phyloP scores from a whole-genome alignment of 805 yeast genomes.

The Zygotorulaspora sp. region DNA sequence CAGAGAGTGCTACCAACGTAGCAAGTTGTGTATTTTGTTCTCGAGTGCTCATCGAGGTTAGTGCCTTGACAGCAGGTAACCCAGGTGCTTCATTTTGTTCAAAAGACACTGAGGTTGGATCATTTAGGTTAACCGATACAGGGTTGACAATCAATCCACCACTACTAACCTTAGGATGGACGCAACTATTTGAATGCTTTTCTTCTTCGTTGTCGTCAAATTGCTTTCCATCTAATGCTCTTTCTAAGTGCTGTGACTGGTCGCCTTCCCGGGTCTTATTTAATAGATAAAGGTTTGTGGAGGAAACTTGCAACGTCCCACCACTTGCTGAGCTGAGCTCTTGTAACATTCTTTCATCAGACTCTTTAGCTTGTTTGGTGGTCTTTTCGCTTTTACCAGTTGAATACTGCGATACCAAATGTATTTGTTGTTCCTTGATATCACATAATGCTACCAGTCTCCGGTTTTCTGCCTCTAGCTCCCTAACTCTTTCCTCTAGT shows the following conservation, averaged over 20 bases:
- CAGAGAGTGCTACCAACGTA: constrained; percentile 60
- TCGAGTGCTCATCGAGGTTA: constrained; percentile 53
- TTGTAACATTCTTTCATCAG: constrained; percentile 22
- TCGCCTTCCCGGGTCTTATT: constrained; percentile 21
- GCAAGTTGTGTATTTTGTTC: constrained; percentile 47
- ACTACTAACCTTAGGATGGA: background rate
- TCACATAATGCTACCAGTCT: constrained; percentile 49
- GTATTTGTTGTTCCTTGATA: constrained; percentile 30
- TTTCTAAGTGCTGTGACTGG: background rate
- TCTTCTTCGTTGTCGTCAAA: constrained; percentile 1
- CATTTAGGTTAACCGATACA: constrained; percentile 28
- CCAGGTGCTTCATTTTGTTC: constrained; percentile 74
- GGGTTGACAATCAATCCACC: constrained; percentile 14
- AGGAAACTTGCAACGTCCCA: constrained; percentile 29
- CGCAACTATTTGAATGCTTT: constrained; percentile 3
- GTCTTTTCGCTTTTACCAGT: constrained; percentile 13
- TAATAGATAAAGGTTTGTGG: constrained; percentile 35
- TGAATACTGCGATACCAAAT: constrained; percentile 21
- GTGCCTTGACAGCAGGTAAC: constrained; percentile 60
- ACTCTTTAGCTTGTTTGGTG: constrained; percentile 8
- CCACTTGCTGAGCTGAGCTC: constrained; percentile 23
- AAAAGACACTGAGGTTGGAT: constrained; percentile 42
- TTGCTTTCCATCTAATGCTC: background rate
- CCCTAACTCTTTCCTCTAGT: constrained; percentile 81
- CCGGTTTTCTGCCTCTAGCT: constrained; percentile 75